Evolutionary conservation across 345 rosid genomes (phyloP), one percentile per base, ranked within the genome.

Genomic region (Salix brachista): DNA sequence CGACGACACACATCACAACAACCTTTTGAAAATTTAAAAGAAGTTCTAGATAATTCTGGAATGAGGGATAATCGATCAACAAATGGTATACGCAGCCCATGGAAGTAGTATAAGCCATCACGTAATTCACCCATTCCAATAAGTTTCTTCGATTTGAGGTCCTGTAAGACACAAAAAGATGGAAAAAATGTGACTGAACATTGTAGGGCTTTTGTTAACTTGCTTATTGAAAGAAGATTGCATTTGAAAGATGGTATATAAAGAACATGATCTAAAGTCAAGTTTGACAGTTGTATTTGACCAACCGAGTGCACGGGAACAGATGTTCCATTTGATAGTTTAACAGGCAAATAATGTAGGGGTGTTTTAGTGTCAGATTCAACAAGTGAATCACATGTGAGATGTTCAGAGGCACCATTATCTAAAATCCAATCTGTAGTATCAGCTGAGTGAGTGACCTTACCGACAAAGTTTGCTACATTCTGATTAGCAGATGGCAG

Each of bases 51-150:
- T 61, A 62, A 19, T 26, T 41, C 3, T 62, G 2, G 19, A 74
- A 62, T 64, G 28, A 62, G 4, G 13, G 69, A 62, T 9, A 74
- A 62, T 23, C 23, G 8, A 74, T 28, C 1, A 5, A 0, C 37
- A 36, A 36, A 36, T 3, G 37, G 37, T 0, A 36, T 4, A 36
- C 6, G 37, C 37, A 36, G 7, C 37, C 2, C 8, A 50, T 5
- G 25, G 1, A 70, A 70, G 65, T 61, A 70, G 48, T 77, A 77
- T n/a, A 77, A 62, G 26, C 8, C 70, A 70, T 70, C 65, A 69
- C 2, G 4, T n/a, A 77, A 70, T 32, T 61, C 50, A 70, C 70
- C 39, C 17, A 30, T 62, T 70, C 14, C 32, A 77, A 70, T 77
- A n/a, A 32, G 10, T 13, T 34, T 70, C 65, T 70, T 70, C 0